Evolutionary conservation across 2,329 filamentous ascomycete genomes (phyloP).

Genomic region (Triangularia setosa): DNA sequence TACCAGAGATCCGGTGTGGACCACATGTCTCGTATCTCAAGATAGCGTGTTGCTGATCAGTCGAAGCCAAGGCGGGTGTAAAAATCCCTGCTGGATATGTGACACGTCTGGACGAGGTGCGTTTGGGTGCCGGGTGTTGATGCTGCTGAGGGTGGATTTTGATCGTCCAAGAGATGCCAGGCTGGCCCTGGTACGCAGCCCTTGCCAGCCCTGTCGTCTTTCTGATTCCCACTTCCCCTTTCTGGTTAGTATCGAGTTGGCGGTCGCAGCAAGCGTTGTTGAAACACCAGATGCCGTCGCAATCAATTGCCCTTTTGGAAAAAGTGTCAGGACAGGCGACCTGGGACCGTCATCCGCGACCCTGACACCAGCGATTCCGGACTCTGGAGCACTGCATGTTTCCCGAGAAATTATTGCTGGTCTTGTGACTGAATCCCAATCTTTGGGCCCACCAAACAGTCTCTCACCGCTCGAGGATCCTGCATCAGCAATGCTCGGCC

Average conservation of each 20-base stretch:
- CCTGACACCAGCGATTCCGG: conserved; percentile 7
- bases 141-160: not conserved
- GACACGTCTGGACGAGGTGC: not conserved
- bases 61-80: conserved; percentile 1
- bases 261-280: not conserved
- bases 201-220: conserved; percentile 10
- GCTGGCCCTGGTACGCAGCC: conserved; percentile 2
- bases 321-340: conserved; percentile 2
- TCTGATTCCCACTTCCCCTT: conserved; percentile 12
- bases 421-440: conserved; percentile 24
- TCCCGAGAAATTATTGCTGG: conserved; percentile 18
- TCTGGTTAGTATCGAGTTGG: conserved; percentile 6
- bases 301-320: conserved; percentile 15
- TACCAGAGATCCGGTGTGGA: not conserved
- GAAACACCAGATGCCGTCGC: conserved; percentile 8
- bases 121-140: conserved; percentile 1
- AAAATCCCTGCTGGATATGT: conserved; percentile 2
- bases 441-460: conserved; percentile 21
- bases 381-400: conserved; percentile 6
- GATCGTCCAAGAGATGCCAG: conserved; percentile 1
- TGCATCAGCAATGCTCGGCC: conserved; percentile 7
- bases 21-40: not conserved
- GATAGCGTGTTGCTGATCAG: conserved; percentile 8
- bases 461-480: conserved; percentile 17
- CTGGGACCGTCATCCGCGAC: conserved; percentile 9